Base-by-base conservation (phyloP, 192 early-diverging fungal genomes). In the Entomortierella parvispora region DNA sequence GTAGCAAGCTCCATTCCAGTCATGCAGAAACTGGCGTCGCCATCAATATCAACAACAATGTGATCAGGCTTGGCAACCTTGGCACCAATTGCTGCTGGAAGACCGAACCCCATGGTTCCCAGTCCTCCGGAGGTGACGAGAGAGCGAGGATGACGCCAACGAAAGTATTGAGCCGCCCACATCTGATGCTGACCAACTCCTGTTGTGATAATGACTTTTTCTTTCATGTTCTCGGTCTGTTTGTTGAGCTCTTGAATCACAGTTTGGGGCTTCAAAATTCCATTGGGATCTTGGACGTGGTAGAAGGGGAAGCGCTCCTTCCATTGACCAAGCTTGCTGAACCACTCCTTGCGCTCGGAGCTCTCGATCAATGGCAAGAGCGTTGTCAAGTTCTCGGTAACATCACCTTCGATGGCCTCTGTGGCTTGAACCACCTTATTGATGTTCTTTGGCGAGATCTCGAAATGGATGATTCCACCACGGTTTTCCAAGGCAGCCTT, bases 111-210 rank as follows among this genome's bases (percentile, higher is more conserved):
- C 97, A 99, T 99, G 25, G 97, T 99, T 29, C 97, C 97, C 23
- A 99, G 87, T 47, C 97, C 97, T 63, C 97, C 97, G 14, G 97
- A 99, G 8, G 95, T 92, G 66, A 99, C 90, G 64, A 95, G 91
- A 12, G 89, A 84, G 71, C 93, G 93, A 20, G 97, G 97, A 51
- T 92, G 69, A 62, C 93, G 85, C 95, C 96, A 98, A 81, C 94
- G 83, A 83, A 89, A 96, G 80, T 91, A 94, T 82, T 99, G 97
- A 9, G 96, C 96, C 23, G 96, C 91, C 95, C 96, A 99, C 97
- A 99, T 99, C 80, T 99, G 97, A 89, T 99, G 97, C 79, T 97
- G 97, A 32, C 96, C 97, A 1, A 99, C 96, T 57, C 97, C 97
- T 18, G 97, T 98, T 32, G 96, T 91, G 66, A 99, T 86, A 54